Evolutionary conservation across 768 basidiomycete species (phyloP).

Genomic region (Trametes maxima): DNA sequence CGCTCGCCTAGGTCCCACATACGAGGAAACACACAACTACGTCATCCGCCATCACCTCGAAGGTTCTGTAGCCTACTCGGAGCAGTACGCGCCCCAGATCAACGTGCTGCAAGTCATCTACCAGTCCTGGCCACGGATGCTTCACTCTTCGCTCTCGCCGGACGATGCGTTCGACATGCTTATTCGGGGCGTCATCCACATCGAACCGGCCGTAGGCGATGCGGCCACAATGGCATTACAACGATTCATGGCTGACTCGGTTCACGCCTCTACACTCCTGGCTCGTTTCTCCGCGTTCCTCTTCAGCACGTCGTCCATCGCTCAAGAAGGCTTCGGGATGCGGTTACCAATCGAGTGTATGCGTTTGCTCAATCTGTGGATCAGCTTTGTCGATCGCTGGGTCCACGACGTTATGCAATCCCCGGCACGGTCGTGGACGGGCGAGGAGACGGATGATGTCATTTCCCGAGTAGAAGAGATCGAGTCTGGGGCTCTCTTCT

Average conservation of each 20-base stretch:
- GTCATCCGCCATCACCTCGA: conserved; percentile 71
- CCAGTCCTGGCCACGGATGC: conserved; percentile 82
- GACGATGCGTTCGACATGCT: conserved; percentile 76
- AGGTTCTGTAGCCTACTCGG: conserved; percentile 67
- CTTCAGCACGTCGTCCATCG: conserved; percentile 67
- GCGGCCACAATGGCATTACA: conserved; percentile 68
- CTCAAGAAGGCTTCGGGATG: conserved; percentile 63
- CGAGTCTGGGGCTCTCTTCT: conserved; percentile 72
- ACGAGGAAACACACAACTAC: conserved; percentile 72
- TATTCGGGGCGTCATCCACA: conserved; percentile 79
- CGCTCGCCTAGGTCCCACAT: conserved; percentile 56
- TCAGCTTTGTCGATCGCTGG: conserved; percentile 71
- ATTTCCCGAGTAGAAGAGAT: conserved; percentile 58
- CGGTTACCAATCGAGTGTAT: conserved; percentile 68
- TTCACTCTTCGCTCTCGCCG: conserved; percentile 56
- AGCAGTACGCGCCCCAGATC: conserved; percentile 60
- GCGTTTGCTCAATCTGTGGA: conserved; percentile 74
- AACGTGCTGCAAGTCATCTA: conserved; percentile 75
- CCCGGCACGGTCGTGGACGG: conserved; percentile 39
- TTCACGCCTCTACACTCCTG: conserved; percentile 58
- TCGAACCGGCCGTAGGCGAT: conserved; percentile 75
- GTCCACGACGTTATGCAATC: conserved; percentile 48
- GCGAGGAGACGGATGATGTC: conserved; percentile 46
- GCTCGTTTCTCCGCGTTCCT: conserved; percentile 69
- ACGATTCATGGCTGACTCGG: conserved; percentile 67